Percentiles rank a stretch among this genome's conserved stretches.
Evolutionary conservation across 371 early-diverging fungal genomes (phyloP).

Genomic region (Blastocladiella emersonii): DNA sequence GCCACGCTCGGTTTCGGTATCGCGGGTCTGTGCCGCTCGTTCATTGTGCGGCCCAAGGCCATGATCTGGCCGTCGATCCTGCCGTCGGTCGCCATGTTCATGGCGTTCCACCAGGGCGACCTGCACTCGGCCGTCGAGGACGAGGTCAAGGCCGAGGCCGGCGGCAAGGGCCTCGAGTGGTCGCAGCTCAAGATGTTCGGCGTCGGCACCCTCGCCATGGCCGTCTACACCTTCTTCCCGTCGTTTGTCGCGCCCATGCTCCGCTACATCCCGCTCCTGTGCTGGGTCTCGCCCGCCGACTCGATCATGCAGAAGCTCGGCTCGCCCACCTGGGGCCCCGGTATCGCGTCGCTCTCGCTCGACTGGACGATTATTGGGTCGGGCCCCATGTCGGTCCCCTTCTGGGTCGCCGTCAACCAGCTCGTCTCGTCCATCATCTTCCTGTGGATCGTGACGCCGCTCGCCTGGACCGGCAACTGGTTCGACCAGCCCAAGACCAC

Average conservation of each 20-base stretch:
- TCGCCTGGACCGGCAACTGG: neutral
- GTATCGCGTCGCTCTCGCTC: slow-evolving; percentile 45
- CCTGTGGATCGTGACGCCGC: neutral
- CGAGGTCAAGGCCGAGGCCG: slow-evolving; percentile 6
- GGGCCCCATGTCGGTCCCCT: neutral
- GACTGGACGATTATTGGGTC: slow-evolving; percentile 56
- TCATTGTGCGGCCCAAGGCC: slow-evolving; percentile 58
- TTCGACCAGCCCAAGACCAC: neutral
- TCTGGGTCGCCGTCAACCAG: neutral
- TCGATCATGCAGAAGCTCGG: neutral
- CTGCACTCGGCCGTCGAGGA: slow-evolving; percentile 20
- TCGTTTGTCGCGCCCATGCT: slow-evolving; percentile 55
- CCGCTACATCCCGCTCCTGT: slow-evolving; percentile 54
- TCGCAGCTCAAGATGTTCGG: slow-evolving; percentile 50
- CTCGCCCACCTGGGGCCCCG: neutral
- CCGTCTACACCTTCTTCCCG: slow-evolving; percentile 62
- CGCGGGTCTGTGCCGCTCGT: slow-evolving; percentile 59
- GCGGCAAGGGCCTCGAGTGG: slow-evolving; percentile 15
- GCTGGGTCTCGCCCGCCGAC: slow-evolving; percentile 41
- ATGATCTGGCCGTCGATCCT: slow-evolving; percentile 78
- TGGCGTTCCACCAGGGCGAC: slow-evolving; percentile 58
- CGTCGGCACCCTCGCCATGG: slow-evolving; percentile 29
- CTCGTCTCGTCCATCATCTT: neutral
- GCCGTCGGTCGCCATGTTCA: slow-evolving; percentile 54
- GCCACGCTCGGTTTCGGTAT: slow-evolving; percentile 71